Conservation (phyloP, 2,329 filamentous ascomycete species). For the Chalaropsis ovoidea region DNA sequence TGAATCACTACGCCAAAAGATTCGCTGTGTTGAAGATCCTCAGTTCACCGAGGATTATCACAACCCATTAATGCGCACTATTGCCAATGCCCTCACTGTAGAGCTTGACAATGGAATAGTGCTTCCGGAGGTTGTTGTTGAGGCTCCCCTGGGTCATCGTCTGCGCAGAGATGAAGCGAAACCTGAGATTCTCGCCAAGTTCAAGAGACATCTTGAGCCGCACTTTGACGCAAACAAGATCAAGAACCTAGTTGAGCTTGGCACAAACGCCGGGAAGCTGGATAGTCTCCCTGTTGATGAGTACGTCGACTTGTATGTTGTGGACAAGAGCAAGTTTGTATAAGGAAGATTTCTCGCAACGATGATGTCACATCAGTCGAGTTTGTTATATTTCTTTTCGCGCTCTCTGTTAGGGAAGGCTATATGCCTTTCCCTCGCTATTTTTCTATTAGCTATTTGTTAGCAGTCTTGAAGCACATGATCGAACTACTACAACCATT, state of each 20-base stretch:
- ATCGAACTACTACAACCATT: neutral
- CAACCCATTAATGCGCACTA: slow-evolving; percentile 82
- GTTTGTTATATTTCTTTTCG: neutral
- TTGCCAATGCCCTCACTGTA: slow-evolving; percentile 92
- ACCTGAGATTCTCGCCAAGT: slow-evolving; percentile 92
- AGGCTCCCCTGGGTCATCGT: slow-evolving; percentile 88
- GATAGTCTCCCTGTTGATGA: slow-evolving; percentile 78
- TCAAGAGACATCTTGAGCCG: slow-evolving; percentile 77
- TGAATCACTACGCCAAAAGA: slow-evolving; percentile 84
- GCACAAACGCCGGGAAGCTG: slow-evolving; percentile 62
- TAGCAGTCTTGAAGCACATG: neutral
- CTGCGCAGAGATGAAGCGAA: slow-evolving; percentile 91
- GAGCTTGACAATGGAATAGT: slow-evolving; percentile 89
- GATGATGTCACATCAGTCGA: neutral
- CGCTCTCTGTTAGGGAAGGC: neutral
- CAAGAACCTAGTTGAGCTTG: slow-evolving; percentile 68
- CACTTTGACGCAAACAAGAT: slow-evolving; percentile 72
- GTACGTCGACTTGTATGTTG: slow-evolving; percentile 76
- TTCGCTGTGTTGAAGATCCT: slow-evolving; percentile 91
- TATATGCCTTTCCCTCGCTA: neutral
- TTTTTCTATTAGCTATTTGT: neutral
- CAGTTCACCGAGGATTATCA: slow-evolving; percentile 95
- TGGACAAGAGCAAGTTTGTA: slow-evolving; percentile 40
- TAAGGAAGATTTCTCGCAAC: neutral
- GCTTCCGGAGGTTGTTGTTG: slow-evolving; percentile 80